phyloP scores from a whole-genome alignment of 2,329 filamentous ascomycete species.

The Nemania sp. region DNA sequence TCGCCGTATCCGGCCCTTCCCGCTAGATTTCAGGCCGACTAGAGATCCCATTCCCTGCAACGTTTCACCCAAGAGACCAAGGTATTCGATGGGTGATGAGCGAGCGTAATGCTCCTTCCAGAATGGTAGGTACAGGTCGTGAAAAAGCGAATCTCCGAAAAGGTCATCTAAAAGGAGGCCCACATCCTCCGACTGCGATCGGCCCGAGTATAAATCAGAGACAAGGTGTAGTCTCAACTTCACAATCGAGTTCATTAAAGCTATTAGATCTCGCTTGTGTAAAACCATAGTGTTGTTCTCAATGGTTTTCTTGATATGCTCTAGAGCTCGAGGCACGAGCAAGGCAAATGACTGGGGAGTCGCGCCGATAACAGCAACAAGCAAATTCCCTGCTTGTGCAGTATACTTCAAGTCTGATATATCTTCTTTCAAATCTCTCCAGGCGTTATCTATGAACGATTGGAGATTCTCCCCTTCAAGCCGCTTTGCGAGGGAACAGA shows the following conservation, averaged over 20 bases:
- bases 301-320: slow-evolving; percentile 62
- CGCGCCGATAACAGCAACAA: slow-evolving; percentile 64
- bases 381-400: slow-evolving; percentile 63
- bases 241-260: slow-evolving; percentile 64
- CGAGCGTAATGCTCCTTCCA: slow-evolving; percentile 43
- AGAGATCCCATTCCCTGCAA: slow-evolving; percentile 49
- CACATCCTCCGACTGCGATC: background rate
- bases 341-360: slow-evolving; percentile 62
- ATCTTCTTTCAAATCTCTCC: slow-evolving; percentile 66
- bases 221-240: slow-evolving; percentile 45
- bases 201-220: slow-evolving; percentile 34
- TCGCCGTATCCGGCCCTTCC: slow-evolving; percentile 23
- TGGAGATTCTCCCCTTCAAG: slow-evolving; percentile 60
- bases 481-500: slow-evolving; percentile 61
- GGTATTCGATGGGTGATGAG: slow-evolving; percentile 40
- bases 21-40: slow-evolving; percentile 45
- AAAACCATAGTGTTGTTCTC: slow-evolving; percentile 62
- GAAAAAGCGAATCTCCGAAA: slow-evolving; percentile 50
- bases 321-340: slow-evolving; percentile 60
- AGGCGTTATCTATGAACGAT: slow-evolving; percentile 61
- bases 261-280: slow-evolving; percentile 65
- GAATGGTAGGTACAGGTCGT: slow-evolving; percentile 45
- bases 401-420: slow-evolving; percentile 66
- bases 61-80: slow-evolving; percentile 44
- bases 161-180: slow-evolving; percentile 45